Percentiles rank a stretch among this genome's conserved stretches.
These are phyloP conservation scores for sorghum (Sorghum bicolor) DNA, from an alignment of 176 grass and related monocot species.

Conservation along the genomic window DNA sequence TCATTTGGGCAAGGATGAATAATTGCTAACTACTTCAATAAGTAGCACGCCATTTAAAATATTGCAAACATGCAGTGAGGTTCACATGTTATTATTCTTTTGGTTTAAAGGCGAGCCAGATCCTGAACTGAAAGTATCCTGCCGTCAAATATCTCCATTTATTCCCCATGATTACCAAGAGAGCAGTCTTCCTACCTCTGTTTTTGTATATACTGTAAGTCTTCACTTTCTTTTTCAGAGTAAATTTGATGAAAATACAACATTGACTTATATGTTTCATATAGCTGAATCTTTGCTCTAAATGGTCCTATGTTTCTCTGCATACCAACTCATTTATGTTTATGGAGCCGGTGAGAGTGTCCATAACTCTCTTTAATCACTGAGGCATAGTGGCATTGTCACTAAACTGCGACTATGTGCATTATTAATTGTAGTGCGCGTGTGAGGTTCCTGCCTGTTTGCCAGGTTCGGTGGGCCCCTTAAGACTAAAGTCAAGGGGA, in stretches of 20 bases:
- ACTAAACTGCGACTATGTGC: background rate
- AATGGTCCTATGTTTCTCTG: conserved; percentile 1
- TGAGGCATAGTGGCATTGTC: background rate
- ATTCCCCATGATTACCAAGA: conserved; percentile 93
- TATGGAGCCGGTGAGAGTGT: background rate
- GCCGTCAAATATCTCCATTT: conserved; percentile 98
- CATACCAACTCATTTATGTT: background rate
- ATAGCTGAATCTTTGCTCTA: background rate
- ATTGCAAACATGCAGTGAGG: conserved; percentile 1
- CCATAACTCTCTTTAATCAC: background rate
- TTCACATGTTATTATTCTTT: conserved; percentile 32
- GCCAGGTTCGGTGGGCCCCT: background rate
- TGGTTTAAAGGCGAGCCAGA: conserved; percentile 81
- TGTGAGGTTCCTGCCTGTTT: background rate
- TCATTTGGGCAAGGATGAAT: background rate
- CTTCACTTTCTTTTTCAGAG: conserved; percentile 17
- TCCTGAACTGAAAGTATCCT: conserved; percentile 94
- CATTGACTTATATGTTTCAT: background rate
- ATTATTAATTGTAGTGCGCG: background rate
- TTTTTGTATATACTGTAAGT: conserved; percentile 96
- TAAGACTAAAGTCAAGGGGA: background rate
- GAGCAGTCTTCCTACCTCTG: conserved; percentile 88
- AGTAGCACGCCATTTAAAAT: background rate
- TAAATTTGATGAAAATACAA: conserved; percentile 1
- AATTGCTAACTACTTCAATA: conserved; percentile 4